Evolutionary conservation across 2,329 filamentous ascomycete species (phyloP).

Genomic region (Colletotrichum paranaense): DNA sequence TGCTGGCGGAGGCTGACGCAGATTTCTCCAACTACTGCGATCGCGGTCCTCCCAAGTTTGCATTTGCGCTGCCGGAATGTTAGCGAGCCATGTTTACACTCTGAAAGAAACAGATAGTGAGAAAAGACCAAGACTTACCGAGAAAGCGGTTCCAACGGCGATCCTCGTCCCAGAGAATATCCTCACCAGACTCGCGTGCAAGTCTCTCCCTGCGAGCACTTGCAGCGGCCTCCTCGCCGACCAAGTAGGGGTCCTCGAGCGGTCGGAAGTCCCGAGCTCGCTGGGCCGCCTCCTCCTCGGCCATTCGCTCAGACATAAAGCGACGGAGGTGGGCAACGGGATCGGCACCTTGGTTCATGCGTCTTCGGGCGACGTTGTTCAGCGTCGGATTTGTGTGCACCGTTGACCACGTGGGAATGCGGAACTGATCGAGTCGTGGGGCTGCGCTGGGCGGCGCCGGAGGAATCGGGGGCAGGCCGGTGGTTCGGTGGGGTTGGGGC

Average conservation of each 20-base stretch:
- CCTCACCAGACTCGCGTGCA: constrained; percentile 65
- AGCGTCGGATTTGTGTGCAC: constrained; percentile 67
- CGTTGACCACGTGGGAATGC: constrained; percentile 69
- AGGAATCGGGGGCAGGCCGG: constrained; percentile 64
- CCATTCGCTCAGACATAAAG: constrained; percentile 49
- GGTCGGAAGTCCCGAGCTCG: constrained; percentile 50
- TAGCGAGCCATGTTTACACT: background rate
- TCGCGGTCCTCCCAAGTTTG: constrained; percentile 63
- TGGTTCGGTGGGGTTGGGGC: constrained; percentile 45
- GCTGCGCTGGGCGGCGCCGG: constrained; percentile 42
- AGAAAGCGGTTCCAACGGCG: constrained; percentile 71
- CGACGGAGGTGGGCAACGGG: constrained; percentile 44
- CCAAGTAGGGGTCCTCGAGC: constrained; percentile 75
- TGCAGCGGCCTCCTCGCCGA: constrained; percentile 73
- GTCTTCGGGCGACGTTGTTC: constrained; percentile 71
- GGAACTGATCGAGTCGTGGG: constrained; percentile 61
- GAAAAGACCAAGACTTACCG: constrained; percentile 52
- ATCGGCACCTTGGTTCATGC: constrained; percentile 54
- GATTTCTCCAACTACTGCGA: constrained; percentile 57
- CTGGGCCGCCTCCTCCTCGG: constrained; percentile 47
- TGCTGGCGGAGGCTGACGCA: constrained; percentile 51
- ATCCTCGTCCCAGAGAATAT: constrained; percentile 67
- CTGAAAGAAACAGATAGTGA: background rate
- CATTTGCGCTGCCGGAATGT: constrained; percentile 58
- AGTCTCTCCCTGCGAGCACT: constrained; percentile 67